Evolutionary conservation across 2,329 filamentous ascomycete genomes (phyloP).

Genomic region (Metarhizium humberi): DNA sequence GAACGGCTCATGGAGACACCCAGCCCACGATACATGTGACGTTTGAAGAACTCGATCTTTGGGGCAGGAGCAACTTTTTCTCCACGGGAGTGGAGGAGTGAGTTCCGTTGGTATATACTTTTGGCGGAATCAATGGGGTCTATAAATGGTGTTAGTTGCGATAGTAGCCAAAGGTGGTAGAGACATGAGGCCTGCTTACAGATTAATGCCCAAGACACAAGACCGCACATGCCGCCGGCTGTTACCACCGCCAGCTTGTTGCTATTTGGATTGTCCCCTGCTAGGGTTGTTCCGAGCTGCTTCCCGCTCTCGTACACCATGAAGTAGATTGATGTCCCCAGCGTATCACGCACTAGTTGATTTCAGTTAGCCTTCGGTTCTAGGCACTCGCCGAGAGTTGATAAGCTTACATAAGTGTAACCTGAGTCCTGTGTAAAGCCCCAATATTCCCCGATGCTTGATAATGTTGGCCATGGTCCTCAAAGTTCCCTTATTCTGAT

Average conservation of each 20-base stretch:
- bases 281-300: slow-evolving; percentile 67
- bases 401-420: slow-evolving; percentile 60
- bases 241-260: slow-evolving; percentile 70
- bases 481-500: slow-evolving; percentile 69
- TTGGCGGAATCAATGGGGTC: slow-evolving; percentile 74
- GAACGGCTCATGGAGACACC: slow-evolving; percentile 77
- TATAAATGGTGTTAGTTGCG: slow-evolving; percentile 16
- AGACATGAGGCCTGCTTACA: slow-evolving; percentile 30
- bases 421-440: slow-evolving; percentile 72
- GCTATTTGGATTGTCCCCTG: slow-evolving; percentile 61
- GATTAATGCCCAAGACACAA: slow-evolving; percentile 73
- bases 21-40: slow-evolving; percentile 72
- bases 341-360: slow-evolving; percentile 61
- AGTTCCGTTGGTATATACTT: slow-evolving; percentile 76
- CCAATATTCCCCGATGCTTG: slow-evolving; percentile 60
- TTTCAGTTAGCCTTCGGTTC: neutral
- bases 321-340: slow-evolving; percentile 80
- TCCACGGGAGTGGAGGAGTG: slow-evolving; percentile 60
- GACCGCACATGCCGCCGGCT: slow-evolving; percentile 71
- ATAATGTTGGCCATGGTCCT: slow-evolving; percentile 70
- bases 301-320: slow-evolving; percentile 84
- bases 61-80: slow-evolving; percentile 55
- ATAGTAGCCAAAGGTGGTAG: neutral
- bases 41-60: slow-evolving; percentile 69
- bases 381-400: neutral